Base-by-base conservation (phyloP, 2,329 filamentous ascomycete genomes). In the Aspergillus pseudoviridinutans region DNA sequence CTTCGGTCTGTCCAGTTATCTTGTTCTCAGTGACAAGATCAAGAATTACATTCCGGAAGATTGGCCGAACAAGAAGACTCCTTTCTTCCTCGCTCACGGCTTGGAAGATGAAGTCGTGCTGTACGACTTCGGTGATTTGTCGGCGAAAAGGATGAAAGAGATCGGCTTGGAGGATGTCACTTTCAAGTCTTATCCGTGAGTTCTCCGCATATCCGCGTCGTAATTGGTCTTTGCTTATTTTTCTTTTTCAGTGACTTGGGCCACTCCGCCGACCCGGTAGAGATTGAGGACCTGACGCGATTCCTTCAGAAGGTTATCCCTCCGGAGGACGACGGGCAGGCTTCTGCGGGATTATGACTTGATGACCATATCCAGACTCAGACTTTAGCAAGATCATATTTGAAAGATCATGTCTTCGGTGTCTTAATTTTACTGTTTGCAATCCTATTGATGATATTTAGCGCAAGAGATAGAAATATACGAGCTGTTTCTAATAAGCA, bases 71-170 rank as follows among this genome's bases (percentile, higher is more conserved):
- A 85, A 87, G 74, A 80, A 88, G 44, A 96, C 91, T 1, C 89
- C 90, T 1, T 86, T 97, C 61, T 90, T 94, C 75, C 89, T 97
- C 87, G 91, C 84, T 12, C 94, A 97, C 67, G 94, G 94, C n/a
- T 83, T 87, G 60, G 77, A 76, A 0, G 93, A 99, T 73, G 82
- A 82, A 14, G 78, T 96, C 3, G 89, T 97, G 8, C 82, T 80
- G 64, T 83, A 86, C 47, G 77, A 82, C 56, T 88, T 89, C 74
- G 93, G 90, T 14, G 76, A 84, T 71, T 72, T 80, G 74, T 91
- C 89, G 25, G 84, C 83, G 3, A 81, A 90, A 44, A 72, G 82
- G 58, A 76, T 97, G 53, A 87, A 85, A 73, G 82, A 84, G 42
- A 76, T 87, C 73, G 91, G 90, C 0, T 88, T 87, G 72, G 81